Conservation (phyloP, 805 yeast genomes). For the Pichia nanzhaoensis region DNA sequence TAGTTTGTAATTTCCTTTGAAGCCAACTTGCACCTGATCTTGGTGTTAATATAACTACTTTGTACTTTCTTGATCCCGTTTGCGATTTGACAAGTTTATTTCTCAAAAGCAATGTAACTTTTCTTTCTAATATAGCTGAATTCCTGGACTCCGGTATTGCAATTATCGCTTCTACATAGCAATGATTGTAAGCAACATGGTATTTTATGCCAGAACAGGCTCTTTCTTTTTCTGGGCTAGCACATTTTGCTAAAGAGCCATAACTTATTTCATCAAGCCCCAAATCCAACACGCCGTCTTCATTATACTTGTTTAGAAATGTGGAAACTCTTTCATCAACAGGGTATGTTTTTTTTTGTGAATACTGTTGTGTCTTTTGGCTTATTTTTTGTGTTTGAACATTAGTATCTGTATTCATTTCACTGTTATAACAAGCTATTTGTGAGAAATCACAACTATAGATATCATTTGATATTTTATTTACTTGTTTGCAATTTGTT, state of each 20-base stretch:
- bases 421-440: not conserved
- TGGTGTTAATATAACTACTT: slow-evolving; percentile 8
- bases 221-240: not conserved
- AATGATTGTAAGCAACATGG: not conserved
- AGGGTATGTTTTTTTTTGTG: not conserved
- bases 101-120: not conserved
- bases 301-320: not conserved
- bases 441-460: slow-evolving; percentile 6
- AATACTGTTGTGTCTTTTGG: not conserved
- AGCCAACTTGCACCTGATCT: slow-evolving; percentile 10
- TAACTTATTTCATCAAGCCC: slow-evolving; percentile 7
- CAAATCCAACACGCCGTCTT: slow-evolving; percentile 5
- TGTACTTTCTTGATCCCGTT: slow-evolving; percentile 1
- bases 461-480: not conserved
- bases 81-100: not conserved
- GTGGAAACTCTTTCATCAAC: slow-evolving; percentile 1
- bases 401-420: not conserved
- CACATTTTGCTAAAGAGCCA: not conserved
- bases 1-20: slow-evolving; percentile 3
- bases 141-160: not conserved
- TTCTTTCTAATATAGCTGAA: not conserved
- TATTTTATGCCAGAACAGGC: not conserved
- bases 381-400: no score
- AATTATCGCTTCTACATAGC: slow-evolving; percentile 2
- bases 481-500: not conserved